These are phyloP conservation scores for Apophysomyces trapeziformis DNA, from an alignment of 371 early-diverging fungal genomes.

Conservation along the genomic window DNA sequence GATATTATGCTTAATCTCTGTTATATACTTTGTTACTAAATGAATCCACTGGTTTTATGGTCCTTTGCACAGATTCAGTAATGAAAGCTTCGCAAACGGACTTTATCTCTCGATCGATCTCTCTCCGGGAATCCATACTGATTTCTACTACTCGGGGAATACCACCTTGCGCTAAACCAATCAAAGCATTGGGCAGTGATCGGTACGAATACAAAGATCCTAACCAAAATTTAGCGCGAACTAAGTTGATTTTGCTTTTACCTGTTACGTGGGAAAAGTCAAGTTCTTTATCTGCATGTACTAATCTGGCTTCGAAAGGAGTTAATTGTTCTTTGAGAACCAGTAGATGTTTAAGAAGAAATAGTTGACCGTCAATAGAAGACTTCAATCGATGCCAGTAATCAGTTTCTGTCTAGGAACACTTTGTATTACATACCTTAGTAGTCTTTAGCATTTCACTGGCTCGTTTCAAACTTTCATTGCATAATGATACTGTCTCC, in stretches of 20 bases:
- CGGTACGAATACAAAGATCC: conserved; percentile 47
- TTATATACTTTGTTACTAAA: conserved; percentile 71
- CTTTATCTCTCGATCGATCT: conserved; percentile 75
- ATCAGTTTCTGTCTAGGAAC: neutral
- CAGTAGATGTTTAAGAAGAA: conserved; percentile 81
- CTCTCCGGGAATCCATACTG: conserved; percentile 59
- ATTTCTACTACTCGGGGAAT: conserved; percentile 66
- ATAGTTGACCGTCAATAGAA: conserved; percentile 74
- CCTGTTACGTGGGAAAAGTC: conserved; percentile 70
- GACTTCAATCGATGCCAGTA: conserved; percentile 30
- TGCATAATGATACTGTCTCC: conserved; percentile 78
- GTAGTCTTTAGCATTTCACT: conserved; percentile 43
- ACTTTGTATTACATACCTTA: conserved; percentile 28
- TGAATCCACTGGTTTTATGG: conserved; percentile 68
- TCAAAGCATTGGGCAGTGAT: conserved; percentile 48
- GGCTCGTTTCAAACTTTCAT: conserved; percentile 59
- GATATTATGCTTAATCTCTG: conserved; percentile 17
- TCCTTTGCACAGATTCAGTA: conserved; percentile 61
- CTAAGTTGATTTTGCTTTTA: conserved; percentile 12
- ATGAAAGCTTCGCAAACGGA: conserved; percentile 80
- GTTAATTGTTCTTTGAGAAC: conserved; percentile 82
- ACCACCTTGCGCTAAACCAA: conserved; percentile 60
- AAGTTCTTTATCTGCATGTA: conserved; percentile 71
- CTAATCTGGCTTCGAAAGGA: conserved; percentile 75
- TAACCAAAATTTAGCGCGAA: neutral